phyloP scores from a whole-genome alignment of 2,329 filamentous ascomycete species.

The Aspergillus transmontanensis region DNA sequence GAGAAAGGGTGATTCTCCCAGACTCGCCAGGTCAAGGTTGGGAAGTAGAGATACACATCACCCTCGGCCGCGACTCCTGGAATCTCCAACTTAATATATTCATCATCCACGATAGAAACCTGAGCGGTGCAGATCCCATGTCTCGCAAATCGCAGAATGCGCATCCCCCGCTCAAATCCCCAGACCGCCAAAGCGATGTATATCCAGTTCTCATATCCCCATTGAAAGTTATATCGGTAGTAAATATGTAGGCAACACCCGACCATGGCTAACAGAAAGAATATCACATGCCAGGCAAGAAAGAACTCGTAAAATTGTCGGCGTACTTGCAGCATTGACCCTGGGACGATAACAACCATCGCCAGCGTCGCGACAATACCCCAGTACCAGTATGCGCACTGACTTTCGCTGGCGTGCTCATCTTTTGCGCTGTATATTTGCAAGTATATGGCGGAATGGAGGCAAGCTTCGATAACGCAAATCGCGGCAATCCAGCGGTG shows the following conservation, averaged over 20 bases:
- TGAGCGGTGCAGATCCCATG: not conserved
- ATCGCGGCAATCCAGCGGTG: conserved; percentile 38
- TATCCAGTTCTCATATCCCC: conserved; percentile 53
- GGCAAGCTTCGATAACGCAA: conserved; percentile 25
- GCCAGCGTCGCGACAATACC: conserved; percentile 1
- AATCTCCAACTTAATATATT: conserved; percentile 5
- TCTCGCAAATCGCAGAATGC: not conserved
- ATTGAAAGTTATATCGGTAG: conserved; percentile 43
- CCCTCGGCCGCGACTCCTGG: not conserved
- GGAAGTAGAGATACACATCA: conserved; percentile 8
- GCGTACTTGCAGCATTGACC: conserved; percentile 32
- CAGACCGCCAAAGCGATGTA: conserved; percentile 1
- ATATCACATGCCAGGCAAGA: conserved; percentile 34
- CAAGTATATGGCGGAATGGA: conserved; percentile 24
- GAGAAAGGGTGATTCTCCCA: conserved; percentile 13
- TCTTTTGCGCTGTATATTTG: conserved; percentile 16
- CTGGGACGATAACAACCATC: conserved; percentile 22
- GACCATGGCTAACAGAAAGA: conserved; percentile 33
- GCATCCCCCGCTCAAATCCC: not conserved
- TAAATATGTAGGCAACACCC: conserved; percentile 42
- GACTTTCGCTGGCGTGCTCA: not conserved
- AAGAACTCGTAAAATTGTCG: conserved; percentile 37
- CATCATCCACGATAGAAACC: not conserved
- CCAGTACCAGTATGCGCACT: conserved; percentile 1
- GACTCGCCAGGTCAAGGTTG: conserved; percentile 5